phyloP scores from a whole-genome alignment of 495 filamentous ascomycete species.

The Podospora fimiseda region DNA sequence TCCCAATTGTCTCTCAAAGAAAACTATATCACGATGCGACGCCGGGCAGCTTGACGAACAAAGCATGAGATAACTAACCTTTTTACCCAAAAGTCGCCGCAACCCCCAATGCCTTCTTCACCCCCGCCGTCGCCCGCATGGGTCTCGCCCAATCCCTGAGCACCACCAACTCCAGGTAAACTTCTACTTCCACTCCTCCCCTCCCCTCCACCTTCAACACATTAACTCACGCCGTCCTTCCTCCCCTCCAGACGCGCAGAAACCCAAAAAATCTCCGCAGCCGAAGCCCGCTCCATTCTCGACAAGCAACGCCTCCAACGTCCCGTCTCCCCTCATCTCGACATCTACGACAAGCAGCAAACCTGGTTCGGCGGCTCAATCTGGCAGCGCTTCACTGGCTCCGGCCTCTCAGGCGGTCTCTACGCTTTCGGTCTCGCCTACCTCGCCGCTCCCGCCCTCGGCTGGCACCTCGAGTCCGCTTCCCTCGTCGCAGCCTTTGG shows the following conservation, averaged over 20 bases:
- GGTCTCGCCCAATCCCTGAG: conserved; percentile 22
- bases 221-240: no score
- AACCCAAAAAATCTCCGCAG: conserved; percentile 52
- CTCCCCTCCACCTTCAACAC: not conserved
- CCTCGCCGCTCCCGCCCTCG: conserved; percentile 70
- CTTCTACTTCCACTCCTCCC: not conserved
- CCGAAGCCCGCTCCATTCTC: conserved; percentile 66
- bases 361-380: conserved; percentile 67
- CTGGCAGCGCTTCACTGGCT: conserved; percentile 77
- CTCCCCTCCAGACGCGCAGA: conserved; percentile 42
- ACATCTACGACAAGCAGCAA: conserved; percentile 83
- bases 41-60: not conserved
- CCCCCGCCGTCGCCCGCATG: conserved; percentile 21
- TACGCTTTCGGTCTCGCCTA: conserved; percentile 84
- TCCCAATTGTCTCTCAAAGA: not conserved
- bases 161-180: conserved; percentile 25
- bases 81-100: conserved; percentile 17
- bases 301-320: conserved; percentile 75
- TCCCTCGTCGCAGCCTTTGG: conserved; percentile 73
- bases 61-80: conserved; percentile 8
- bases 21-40: not conserved
- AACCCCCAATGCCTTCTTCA: conserved; percentile 29
- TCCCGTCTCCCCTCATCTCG: conserved; percentile 81
- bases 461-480: conserved; percentile 79
- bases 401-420: conserved; percentile 61